Base-by-base conservation (phyloP, 768 basidiomycete genomes). In the Amanita phalloides region DNA sequence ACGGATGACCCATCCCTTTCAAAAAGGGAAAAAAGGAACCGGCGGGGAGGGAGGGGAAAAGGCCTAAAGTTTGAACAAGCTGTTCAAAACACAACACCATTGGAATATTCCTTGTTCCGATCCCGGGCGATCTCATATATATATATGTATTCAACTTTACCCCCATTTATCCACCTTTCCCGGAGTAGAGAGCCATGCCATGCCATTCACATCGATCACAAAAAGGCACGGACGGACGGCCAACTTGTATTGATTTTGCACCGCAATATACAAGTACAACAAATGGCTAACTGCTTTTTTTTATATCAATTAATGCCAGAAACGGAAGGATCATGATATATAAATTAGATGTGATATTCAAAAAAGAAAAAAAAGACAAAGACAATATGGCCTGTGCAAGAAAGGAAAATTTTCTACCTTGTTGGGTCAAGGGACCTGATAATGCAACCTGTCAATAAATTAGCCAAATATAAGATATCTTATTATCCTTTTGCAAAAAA, bases 391-490 rank as follows among this genome's bases (percentile, higher is more conserved):
- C 35, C n/a, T n/a, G 35, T 30, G 43, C 51, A 52, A 52, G 51
- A 45, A 52, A 52, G 50, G 50, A 51, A 51, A 51, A 45, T 45
- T 6, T 25, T 52, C 51, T 52, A 45, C 51, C 51, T 52, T 52
- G 26, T 52, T 51, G 30, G 49, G 49, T 14, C 23, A 33, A 2
- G 23, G 23, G 2, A 17, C 17, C 17, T 17, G 17, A 2, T 25
- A 25, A 25, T 25, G 23, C 23, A 25, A 25, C 48, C 39, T 42
- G 43, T 44, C 10, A 44, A 44, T 13, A 25, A 44, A 44, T 44
- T 44, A 44, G 25, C 6, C 6, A 42, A 10, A 23, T 8, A 21
- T 42, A 42, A 42, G 10, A 21, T 42, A 45, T 17, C 17, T 17
- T 17, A 49, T 14, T 9, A 10, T 6, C 11, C 17, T n/a, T 48